A percentile compares a stretch with the other conserved stretches of the same genome.
Conservation (phyloP, 768 basidiomycete genomes). For the Lepiota brunneoincarnata region DNA sequence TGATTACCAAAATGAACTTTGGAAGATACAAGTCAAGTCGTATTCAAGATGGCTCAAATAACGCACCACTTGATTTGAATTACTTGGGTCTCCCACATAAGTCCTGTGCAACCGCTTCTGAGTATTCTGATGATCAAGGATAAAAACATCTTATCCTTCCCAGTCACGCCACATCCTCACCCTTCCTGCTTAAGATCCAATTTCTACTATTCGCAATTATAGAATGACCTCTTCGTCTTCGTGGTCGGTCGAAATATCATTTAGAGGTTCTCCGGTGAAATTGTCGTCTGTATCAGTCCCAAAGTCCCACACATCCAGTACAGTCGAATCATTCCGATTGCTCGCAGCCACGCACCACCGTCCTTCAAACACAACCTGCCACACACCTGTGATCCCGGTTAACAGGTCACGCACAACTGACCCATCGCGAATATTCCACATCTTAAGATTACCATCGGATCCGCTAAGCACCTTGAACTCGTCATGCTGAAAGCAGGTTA, state of each 20-base stretch:
- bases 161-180: no score
- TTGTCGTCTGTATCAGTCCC: conserved; percentile 73
- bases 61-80: no score
- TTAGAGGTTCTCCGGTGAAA: conserved; percentile 78
- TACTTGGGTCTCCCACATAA: no score
- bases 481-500: conserved; percentile 98
- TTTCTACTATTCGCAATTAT: no score
- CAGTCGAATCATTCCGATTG: conserved; percentile 73
- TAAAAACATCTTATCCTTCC: no score
- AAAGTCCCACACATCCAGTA: conserved; percentile 91
- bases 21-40: no score
- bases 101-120: no score
- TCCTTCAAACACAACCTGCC: conserved; percentile 96
- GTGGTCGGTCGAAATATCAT: conserved; percentile 49
- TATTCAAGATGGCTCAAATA: no score
- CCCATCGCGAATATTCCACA: conserved; percentile 95
- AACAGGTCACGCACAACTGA: conserved; percentile 83
- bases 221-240: conserved; percentile 58
- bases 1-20: no score
- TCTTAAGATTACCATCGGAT: conserved; percentile 93
- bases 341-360: conserved; percentile 94
- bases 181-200: no score
- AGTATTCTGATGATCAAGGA: no score
- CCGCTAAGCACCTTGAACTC: conserved; percentile 97
- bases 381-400: conserved; percentile 90